A percentile compares a stretch with the other conserved stretches of the same genome.
These are phyloP conservation scores for Rhizophagus clarus DNA, from an alignment of 192 early-diverging fungal genomes.

Conservation along the genomic window DNA sequence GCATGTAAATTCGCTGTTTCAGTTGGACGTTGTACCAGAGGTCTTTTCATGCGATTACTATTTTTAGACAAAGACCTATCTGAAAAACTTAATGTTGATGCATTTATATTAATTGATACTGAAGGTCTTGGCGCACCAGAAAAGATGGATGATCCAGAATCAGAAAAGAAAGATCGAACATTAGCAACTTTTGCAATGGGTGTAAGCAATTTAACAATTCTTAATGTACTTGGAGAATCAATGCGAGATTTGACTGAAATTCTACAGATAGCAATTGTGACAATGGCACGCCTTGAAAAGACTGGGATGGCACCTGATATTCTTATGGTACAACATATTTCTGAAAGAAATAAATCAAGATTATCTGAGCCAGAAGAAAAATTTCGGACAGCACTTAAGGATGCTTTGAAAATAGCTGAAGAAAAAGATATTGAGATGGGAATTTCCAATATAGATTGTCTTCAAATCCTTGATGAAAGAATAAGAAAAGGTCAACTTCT, in stretches of 20 bases:
- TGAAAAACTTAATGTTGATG: conserved; percentile 23
- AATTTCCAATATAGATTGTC: no score
- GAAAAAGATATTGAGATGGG: neutral
- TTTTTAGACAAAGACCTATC: conserved; percentile 27
- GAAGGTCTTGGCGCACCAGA: no score
- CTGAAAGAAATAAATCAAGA: conserved; percentile 7
- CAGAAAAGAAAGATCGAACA: conserved; percentile 5
- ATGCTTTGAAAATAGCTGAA: conserved; percentile 20
- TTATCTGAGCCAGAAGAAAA: neutral
- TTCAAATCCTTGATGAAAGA: neutral
- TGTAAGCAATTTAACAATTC: neutral
- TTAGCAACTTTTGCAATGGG: no score
- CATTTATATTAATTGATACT: conserved; percentile 24
- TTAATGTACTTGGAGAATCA: conserved; percentile 2
- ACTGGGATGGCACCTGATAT: no score
- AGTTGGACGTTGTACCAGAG: conserved; percentile 22
- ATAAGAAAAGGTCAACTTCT: conserved; percentile 8
- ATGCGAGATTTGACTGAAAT: conserved; percentile 4
- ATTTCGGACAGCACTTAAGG: conserved; percentile 18
- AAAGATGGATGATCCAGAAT: neutral
- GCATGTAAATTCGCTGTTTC: conserved; percentile 30
- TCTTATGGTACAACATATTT: conserved; percentile 33
- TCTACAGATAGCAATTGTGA: no score
- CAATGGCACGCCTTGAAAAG: no score
- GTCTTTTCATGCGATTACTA: no score